Evolutionary conservation across 2,329 filamentous ascomycete species (phyloP).

Genomic region (Falciphora oryzae): DNA sequence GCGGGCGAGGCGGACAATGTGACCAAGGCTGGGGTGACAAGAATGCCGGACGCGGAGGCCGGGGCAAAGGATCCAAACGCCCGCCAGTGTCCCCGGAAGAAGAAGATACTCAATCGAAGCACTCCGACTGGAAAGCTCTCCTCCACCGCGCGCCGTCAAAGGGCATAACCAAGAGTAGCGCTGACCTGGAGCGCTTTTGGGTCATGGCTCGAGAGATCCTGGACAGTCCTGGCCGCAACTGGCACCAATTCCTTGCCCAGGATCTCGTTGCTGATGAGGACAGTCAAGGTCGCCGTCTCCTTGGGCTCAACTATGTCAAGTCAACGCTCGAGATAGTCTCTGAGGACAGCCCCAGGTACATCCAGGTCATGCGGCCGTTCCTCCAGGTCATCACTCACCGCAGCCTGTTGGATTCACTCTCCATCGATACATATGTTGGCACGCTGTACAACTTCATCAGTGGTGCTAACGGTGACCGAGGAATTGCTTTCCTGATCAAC

Average conservation of each 20-base stretch:
- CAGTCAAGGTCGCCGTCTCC: too few species aligned
- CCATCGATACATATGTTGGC: constrained; percentile 31
- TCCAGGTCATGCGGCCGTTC: constrained; percentile 22
- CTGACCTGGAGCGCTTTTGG: background rate
- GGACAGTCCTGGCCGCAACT: background rate
- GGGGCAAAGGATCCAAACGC: too few species aligned
- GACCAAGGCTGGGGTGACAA: too few species aligned
- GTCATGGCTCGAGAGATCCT: background rate
- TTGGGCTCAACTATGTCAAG: background rate
- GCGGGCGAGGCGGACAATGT: too few species aligned
- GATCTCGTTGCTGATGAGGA: constrained; percentile 3
- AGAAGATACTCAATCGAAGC: background rate
- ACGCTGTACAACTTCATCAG: constrained; percentile 28
- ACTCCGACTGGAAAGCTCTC: background rate
- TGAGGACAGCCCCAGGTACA: background rate
- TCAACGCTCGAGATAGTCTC: background rate
- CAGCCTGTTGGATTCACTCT: constrained; percentile 27
- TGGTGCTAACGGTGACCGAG: constrained; percentile 25
- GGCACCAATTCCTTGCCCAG: constrained; percentile 1
- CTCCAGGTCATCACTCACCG: constrained; percentile 29
- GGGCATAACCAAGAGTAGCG: too few species aligned
- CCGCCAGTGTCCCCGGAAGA: background rate
- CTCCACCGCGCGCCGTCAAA: background rate
- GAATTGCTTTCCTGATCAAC: constrained; percentile 25
- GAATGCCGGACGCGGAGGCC: too few species aligned